Evolutionary conservation across 768 basidiomycete species (phyloP).

Genomic region (Leccinum longicurvipes): DNA sequence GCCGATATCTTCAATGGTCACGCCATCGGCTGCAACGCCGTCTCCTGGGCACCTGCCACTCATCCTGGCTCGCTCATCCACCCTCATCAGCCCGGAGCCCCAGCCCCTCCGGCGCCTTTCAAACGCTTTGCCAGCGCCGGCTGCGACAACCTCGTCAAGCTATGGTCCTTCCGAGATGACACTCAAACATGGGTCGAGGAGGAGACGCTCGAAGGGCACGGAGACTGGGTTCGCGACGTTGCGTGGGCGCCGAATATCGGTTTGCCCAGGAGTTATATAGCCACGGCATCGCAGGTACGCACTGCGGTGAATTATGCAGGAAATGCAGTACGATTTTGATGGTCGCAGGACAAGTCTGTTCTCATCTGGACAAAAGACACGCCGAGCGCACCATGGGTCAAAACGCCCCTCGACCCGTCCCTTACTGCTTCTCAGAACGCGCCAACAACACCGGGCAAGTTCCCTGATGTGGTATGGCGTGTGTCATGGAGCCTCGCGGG

Average conservation of each 20-base stretch:
- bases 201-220: conserved; percentile 86
- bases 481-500: conserved; percentile 97
- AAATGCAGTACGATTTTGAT: background rate
- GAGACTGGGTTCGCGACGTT: conserved; percentile 98
- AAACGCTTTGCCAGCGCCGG: conserved; percentile 96
- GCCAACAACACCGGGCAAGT: conserved; percentile 62
- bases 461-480: conserved; percentile 98
- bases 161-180: conserved; percentile 90
- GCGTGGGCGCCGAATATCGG: conserved; percentile 99
- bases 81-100: conserved; percentile 48
- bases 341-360: conserved; percentile 70
- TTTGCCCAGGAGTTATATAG: conserved; percentile 90
- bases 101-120: conserved; percentile 49
- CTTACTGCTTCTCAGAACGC: conserved; percentile 43
- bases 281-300: conserved; percentile 84
- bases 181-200: conserved; percentile 89
- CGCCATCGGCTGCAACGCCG: conserved; percentile 93
- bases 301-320: no score
- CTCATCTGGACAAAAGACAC: conserved; percentile 89
- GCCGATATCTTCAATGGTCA: conserved; percentile 95
- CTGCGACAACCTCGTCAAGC: conserved; percentile 92
- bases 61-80: conserved; percentile 82
- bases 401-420: conserved; percentile 75
- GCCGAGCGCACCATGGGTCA: conserved; percentile 71
- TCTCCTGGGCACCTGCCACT: conserved; percentile 95